Conservation (phyloP, 192 early-diverging fungal species). For the Chytriomyces hyalinus region DNA sequence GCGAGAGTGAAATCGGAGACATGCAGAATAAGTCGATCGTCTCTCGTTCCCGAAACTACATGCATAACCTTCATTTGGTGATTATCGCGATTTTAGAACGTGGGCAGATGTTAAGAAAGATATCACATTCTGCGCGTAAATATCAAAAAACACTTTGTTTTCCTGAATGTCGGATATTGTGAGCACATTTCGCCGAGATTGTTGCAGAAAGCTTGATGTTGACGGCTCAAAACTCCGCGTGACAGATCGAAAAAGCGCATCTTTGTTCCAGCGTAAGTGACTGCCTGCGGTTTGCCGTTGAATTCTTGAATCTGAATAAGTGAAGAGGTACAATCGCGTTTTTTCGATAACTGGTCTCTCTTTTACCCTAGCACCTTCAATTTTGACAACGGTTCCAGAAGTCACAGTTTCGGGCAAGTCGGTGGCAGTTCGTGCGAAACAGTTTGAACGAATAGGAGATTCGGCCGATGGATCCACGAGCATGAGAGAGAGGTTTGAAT, state of each 20-base stretch:
- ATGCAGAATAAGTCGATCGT: not conserved
- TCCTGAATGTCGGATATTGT: not conserved
- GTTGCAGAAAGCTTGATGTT: not conserved
- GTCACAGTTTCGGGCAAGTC: not conserved
- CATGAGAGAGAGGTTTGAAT: not conserved
- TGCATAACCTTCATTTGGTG: not conserved
- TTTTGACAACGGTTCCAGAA: not conserved
- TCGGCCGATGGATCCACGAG: not conserved
- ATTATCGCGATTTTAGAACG: not conserved
- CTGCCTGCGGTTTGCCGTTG: not conserved
- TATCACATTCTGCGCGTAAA: not conserved
- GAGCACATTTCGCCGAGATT: not conserved
- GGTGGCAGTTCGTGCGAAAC: not conserved
- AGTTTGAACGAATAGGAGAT: not conserved
- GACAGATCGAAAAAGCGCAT: not conserved
- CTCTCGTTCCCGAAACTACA: not conserved
- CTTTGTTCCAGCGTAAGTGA: not conserved
- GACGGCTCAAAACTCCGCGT: not conserved
- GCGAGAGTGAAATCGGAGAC: not conserved
- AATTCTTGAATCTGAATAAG: not conserved
- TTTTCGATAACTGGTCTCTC: not conserved
- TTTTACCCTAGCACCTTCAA: not conserved
- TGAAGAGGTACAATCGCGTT: not conserved
- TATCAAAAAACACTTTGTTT: not conserved
- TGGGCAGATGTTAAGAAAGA: not conserved